Evolutionary conservation across 495 filamentous ascomycete species (phyloP).

Genomic region (Penicillium pancosmium): DNA sequence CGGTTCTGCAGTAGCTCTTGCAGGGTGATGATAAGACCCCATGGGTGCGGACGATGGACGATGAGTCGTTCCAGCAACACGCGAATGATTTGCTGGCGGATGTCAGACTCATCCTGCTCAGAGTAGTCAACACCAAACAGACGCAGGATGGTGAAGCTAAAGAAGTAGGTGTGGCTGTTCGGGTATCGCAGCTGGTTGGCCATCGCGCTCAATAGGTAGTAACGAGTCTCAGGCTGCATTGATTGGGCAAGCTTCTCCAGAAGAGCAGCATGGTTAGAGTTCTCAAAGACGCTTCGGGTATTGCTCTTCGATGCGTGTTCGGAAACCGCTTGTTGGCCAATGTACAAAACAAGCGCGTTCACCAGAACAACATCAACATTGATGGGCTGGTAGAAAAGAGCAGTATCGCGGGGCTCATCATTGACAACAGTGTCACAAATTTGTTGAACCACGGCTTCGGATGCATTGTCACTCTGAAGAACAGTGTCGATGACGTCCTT

Average conservation of each 20-base stretch:
- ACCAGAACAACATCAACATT: slow-evolving; percentile 71
- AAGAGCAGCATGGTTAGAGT: slow-evolving; percentile 72
- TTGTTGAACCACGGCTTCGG: slow-evolving; percentile 68
- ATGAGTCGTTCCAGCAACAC: slow-evolving; percentile 85
- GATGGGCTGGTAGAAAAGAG: slow-evolving; percentile 61
- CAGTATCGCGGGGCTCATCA: slow-evolving; percentile 54
- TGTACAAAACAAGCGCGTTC: slow-evolving; percentile 80
- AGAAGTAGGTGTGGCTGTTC: slow-evolving; percentile 90
- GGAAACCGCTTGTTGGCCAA: slow-evolving; percentile 70
- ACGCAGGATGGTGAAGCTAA: slow-evolving; percentile 82
- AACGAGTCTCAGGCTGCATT: slow-evolving; percentile 75
- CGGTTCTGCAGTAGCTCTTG: slow-evolving; percentile 90
- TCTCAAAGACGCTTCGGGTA: slow-evolving; percentile 64
- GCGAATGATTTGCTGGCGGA: slow-evolving; percentile 86
- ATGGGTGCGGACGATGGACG: slow-evolving; percentile 91
- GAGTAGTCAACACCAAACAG: slow-evolving; percentile 79
- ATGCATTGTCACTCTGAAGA: slow-evolving; percentile 58
- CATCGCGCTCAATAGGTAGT: slow-evolving; percentile 82
- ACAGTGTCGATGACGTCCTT: slow-evolving; percentile 67
- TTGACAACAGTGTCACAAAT: slow-evolving; percentile 68
- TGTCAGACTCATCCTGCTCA: slow-evolving; percentile 77
- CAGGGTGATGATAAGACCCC: slow-evolving; percentile 90
- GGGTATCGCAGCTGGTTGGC: slow-evolving; percentile 90
- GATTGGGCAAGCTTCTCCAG: slow-evolving; percentile 74
- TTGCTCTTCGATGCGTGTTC: slow-evolving; percentile 60